These are phyloP conservation scores for Carex parvula DNA, from an alignment of 176 grass and related monocot genomes.

Conservation along the genomic window DNA sequence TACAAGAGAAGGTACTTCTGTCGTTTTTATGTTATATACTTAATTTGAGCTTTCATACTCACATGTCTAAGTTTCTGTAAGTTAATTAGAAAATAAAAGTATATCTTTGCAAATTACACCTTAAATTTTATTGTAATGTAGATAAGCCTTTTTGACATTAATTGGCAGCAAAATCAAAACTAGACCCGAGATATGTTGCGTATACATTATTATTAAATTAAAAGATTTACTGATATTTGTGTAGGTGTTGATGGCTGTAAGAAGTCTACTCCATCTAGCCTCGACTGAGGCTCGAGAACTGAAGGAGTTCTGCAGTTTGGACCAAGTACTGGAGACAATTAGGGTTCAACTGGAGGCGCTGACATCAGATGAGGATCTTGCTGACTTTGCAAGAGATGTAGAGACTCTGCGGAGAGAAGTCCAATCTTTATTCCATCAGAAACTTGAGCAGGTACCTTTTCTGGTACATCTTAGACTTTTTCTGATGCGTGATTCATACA, in stretches of 20 bases:
- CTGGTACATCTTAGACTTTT: not conserved
- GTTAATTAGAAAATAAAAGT: not conserved
- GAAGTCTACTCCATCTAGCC: slow-evolving; percentile 57
- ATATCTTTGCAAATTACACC: not conserved
- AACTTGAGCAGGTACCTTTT: slow-evolving; percentile 42
- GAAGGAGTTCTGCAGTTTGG: slow-evolving; percentile 45
- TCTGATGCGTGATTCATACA: not conserved
- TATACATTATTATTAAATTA: not conserved
- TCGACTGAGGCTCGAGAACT: slow-evolving; percentile 40
- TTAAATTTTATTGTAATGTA: slow-evolving; percentile 10
- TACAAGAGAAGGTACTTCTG: slow-evolving; percentile 76
- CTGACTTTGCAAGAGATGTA: slow-evolving; percentile 61
- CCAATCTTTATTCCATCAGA: slow-evolving; percentile 50
- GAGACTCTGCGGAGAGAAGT: slow-evolving; percentile 69
- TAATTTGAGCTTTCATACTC: not conserved
- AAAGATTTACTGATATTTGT: not conserved
- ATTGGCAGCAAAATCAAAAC: not conserved
- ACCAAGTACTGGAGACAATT: slow-evolving; percentile 38
- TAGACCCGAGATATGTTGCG: not conserved
- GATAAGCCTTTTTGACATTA: not conserved
- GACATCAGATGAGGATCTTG: slow-evolving; percentile 49
- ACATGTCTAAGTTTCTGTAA: not conserved
- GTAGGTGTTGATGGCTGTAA: slow-evolving; percentile 68
- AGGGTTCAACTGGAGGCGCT: slow-evolving; percentile 56
- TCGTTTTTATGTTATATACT: not conserved